phyloP scores from a whole-genome alignment of 202 grass and related monocot genomes.

The Tripidium arundinaceum region DNA sequence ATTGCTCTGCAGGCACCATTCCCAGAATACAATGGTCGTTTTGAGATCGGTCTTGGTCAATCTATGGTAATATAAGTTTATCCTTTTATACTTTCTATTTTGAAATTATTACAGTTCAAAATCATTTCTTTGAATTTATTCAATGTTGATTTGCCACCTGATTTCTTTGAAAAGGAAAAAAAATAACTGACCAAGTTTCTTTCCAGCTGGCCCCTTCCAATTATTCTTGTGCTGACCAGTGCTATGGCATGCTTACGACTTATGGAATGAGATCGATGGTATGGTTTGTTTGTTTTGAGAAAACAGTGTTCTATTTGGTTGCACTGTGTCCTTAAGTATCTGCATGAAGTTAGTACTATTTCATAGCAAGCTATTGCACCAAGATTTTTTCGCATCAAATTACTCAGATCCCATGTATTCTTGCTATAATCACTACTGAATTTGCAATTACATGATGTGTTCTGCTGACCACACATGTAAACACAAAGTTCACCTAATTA shows the following conservation, averaged over 20 bases:
- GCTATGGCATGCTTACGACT: conserved; percentile 62
- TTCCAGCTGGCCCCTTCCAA: conserved; percentile 49
- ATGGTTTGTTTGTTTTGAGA: neutral
- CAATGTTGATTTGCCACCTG: neutral
- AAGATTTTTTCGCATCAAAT: neutral
- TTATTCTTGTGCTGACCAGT: conserved; percentile 62
- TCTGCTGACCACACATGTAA: neutral
- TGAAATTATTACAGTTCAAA: neutral
- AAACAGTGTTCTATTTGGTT: neutral
- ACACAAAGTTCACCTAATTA: neutral
- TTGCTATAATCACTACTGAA: too few species aligned
- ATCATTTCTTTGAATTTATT: neutral
- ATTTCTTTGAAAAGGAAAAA: too few species aligned
- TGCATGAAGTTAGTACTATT: neutral
- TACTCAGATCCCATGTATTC: neutral
- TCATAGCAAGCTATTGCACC: neutral
- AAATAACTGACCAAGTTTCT: neutral
- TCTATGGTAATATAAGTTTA: conserved; percentile 47
- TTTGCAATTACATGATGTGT: too few species aligned
- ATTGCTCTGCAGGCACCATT: conserved; percentile 41
- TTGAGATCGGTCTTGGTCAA: conserved; percentile 57
- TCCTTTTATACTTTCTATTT: neutral
- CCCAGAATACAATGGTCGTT: conserved; percentile 51
- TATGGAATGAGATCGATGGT: conserved; percentile 66
- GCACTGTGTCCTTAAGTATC: neutral